Evolutionary conservation across 1,284 basidiomycete genomes (phyloP).

Genomic region (Moesziomyces sp.): DNA sequence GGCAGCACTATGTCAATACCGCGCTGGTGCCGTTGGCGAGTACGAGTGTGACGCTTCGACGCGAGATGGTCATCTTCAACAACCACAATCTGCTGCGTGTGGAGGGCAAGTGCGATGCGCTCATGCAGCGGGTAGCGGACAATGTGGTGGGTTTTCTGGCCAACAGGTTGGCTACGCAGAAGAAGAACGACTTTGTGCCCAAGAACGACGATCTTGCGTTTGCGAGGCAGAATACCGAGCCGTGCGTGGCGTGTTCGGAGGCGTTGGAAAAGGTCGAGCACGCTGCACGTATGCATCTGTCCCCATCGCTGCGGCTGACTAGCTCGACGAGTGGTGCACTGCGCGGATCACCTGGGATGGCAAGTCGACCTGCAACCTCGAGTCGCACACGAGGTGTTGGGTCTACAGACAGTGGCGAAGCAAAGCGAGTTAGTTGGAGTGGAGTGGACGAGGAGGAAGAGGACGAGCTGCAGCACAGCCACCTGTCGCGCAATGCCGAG

Average conservation of each 20-base stretch:
- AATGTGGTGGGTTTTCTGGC: slow-evolving; percentile 70
- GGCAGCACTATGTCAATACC: slow-evolving; percentile 95
- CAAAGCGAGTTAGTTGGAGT: slow-evolving; percentile 21
- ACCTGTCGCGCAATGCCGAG: slow-evolving; percentile 78
- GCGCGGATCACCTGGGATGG: slow-evolving; percentile 16
- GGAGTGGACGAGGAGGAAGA: slow-evolving; percentile 15
- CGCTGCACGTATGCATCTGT: slow-evolving; percentile 76
- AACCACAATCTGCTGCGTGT: slow-evolving; percentile 87
- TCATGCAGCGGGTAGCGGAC: slow-evolving; percentile 86
- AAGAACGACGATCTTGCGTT: slow-evolving; percentile 86
- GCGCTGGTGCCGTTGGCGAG: slow-evolving; percentile 89
- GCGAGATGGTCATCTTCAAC: slow-evolving; percentile 94
- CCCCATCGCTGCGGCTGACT: slow-evolving; percentile 18
- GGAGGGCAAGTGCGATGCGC: slow-evolving; percentile 84
- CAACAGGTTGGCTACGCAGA: slow-evolving; percentile 85
- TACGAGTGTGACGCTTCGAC: slow-evolving; percentile 83
- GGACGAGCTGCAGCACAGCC: slow-evolving; percentile 18
- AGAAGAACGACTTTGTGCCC: slow-evolving; percentile 95
- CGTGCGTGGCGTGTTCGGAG: slow-evolving; percentile 88
- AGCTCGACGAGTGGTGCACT: slow-evolving; percentile 18
- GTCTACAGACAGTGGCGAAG: slow-evolving; percentile 19
- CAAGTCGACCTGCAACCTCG: slow-evolving; percentile 2
- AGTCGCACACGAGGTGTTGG: slow-evolving; percentile 12
- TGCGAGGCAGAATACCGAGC: slow-evolving; percentile 92
- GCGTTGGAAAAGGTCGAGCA: slow-evolving; percentile 83